Evolutionary conservation across 352 stramenopile species (phyloP).

Genomic region (Phytophthora citricola): DNA sequence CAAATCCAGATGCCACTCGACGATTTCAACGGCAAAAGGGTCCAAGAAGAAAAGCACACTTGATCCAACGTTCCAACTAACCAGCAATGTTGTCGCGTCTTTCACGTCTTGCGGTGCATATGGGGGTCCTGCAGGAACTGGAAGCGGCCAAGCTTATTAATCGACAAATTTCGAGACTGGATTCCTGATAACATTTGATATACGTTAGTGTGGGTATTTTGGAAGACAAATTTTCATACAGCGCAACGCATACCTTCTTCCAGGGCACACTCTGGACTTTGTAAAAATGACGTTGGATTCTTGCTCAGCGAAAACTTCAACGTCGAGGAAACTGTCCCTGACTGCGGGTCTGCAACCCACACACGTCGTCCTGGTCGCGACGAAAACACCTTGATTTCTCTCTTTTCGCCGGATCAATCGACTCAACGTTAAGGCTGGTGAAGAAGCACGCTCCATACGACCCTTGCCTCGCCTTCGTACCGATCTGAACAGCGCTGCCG

Average conservation of each 20-base stretch:
- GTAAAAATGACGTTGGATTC: conserved; percentile 65
- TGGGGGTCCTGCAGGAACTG: conserved; percentile 72
- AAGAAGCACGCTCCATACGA: conserved; percentile 88
- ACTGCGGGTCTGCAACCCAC: conserved; percentile 82
- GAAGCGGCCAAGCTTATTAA: conserved; percentile 82
- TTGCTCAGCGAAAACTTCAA: conserved; percentile 85
- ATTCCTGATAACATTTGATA: conserved; percentile 37
- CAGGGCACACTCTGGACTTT: conserved; percentile 54
- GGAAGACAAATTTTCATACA: conserved; percentile 5
- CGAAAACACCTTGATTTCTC: conserved; percentile 81
- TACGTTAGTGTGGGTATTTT: background rate
- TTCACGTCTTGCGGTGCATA: conserved; percentile 55
- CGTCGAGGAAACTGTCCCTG: conserved; percentile 81
- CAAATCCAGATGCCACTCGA: conserved; percentile 89
- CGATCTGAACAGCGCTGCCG: conserved; percentile 81
- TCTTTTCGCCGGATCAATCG: conserved; percentile 68
- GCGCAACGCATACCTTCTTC: conserved; percentile 56
- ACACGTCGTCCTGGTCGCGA: conserved; percentile 79
- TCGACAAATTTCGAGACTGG: conserved; percentile 74
- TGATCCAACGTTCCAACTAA: conserved; percentile 85
- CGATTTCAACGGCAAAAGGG: conserved; percentile 82
- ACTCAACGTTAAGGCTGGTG: conserved; percentile 58
- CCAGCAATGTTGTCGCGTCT: conserved; percentile 57
- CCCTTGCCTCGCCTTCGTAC: conserved; percentile 82
- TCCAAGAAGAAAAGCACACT: conserved; percentile 88